These are phyloP conservation scores for Neofusicoccum laricinum DNA, from an alignment of 2,329 filamentous ascomycete genomes.

Conservation along the genomic window DNA sequence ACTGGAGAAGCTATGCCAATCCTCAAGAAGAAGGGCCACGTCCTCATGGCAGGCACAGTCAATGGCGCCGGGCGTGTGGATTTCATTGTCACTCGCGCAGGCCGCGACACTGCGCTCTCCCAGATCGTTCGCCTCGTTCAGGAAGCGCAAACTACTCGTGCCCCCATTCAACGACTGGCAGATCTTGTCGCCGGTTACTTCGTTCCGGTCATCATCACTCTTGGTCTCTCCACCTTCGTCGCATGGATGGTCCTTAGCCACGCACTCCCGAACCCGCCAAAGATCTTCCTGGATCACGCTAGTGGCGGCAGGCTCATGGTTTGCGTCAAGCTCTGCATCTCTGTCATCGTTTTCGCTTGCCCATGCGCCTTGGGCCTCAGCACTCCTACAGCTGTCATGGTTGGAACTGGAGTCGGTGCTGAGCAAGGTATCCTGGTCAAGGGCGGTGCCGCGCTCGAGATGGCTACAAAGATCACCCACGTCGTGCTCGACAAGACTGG, in stretches of 20 bases:
- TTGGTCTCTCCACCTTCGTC: slow-evolving; percentile 81
- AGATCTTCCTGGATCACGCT: slow-evolving; percentile 75
- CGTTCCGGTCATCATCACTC: slow-evolving; percentile 79
- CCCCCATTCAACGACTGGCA: slow-evolving; percentile 90
- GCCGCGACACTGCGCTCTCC: slow-evolving; percentile 92
- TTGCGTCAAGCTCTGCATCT: slow-evolving; percentile 95
- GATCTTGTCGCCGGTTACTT: slow-evolving; percentile 92
- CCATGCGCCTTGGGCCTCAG: slow-evolving; percentile 94
- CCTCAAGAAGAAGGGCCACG: slow-evolving; percentile 75
- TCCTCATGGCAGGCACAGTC: slow-evolving; percentile 89
- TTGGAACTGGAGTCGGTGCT: slow-evolving; percentile 93
- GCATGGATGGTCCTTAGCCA: slow-evolving; percentile 96
- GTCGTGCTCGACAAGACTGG: slow-evolving; percentile 95
- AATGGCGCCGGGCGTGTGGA: slow-evolving; percentile 91
- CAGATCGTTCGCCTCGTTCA: slow-evolving; percentile 99
- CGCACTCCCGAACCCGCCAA: slow-evolving; percentile 75
- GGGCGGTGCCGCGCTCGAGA: slow-evolving; percentile 88
- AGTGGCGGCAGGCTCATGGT: slow-evolving; percentile 95
- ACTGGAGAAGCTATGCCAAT: slow-evolving; percentile 97
- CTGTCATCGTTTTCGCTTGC: slow-evolving; percentile 96
- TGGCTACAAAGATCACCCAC: slow-evolving; percentile 82
- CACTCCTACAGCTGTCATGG: slow-evolving; percentile 97
- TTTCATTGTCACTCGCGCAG: slow-evolving; percentile 87
- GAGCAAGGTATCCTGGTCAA: slow-evolving; percentile 98
- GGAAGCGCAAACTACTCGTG: slow-evolving; percentile 89